Conservation (phyloP, 768 basidiomycete species). For the Rhodotorula diobovata region DNA sequence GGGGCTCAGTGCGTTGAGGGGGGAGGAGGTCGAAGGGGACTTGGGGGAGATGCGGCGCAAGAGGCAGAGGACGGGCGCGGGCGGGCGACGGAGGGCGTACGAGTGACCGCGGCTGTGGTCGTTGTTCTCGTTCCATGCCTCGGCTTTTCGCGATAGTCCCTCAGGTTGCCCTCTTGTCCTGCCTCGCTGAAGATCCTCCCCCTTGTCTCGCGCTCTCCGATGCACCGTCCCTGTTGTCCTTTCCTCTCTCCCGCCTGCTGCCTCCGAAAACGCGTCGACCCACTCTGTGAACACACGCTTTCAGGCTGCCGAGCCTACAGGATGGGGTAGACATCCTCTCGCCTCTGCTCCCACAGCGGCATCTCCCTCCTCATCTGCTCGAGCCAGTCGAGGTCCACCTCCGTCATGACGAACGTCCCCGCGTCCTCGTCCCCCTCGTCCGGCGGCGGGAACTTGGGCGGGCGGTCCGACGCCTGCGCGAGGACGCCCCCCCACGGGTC, state of each 20-base stretch:
- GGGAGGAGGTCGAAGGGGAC: constrained; percentile 44
- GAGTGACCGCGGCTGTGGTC: not conserved
- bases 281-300: too few relatives aligned
- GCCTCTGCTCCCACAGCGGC: constrained; percentile 39
- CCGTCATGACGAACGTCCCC: constrained; percentile 31
- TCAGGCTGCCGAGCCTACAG: too few relatives aligned
- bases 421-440: constrained; percentile 23
- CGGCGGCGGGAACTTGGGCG: not conserved
- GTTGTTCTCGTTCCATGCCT: not conserved
- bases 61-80: constrained; percentile 36
- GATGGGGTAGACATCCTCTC: constrained; percentile 34
- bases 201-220: too few relatives aligned
- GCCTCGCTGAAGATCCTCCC: too few relatives aligned
- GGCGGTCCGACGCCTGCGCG: constrained; percentile 26
- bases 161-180: not conserved
- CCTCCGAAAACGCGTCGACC: too few relatives aligned
- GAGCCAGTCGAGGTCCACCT: constrained; percentile 38
- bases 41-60: constrained; percentile 43
- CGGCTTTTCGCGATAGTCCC: too few relatives aligned
- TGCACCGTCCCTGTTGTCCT: too few relatives aligned
- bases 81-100: constrained; percentile 13
- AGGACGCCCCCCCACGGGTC: constrained; percentile 41
- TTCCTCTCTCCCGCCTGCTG: too few relatives aligned
- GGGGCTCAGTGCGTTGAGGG: constrained; percentile 40
- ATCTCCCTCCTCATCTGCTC: constrained; percentile 35